phyloP scores from a whole-genome alignment of 2,329 filamentous ascomycete genomes.

The Aspergillus hiratsukae region DNA sequence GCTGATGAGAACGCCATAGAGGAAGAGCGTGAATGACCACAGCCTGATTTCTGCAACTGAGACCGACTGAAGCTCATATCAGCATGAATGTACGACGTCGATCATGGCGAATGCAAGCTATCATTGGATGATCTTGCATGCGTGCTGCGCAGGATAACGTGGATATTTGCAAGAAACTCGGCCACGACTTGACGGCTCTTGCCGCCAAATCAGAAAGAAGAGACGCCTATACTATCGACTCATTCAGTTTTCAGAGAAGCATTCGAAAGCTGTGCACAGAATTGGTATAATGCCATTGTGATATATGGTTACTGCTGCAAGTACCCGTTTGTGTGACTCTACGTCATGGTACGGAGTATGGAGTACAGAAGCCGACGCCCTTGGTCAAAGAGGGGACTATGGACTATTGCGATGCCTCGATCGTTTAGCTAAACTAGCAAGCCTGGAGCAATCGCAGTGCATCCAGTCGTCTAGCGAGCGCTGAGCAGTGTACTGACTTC shows the following conservation, averaged over 20 bases:
- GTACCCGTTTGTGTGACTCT: neutral
- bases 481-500: neutral
- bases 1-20: neutral
- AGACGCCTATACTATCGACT: neutral
- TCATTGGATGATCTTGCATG: neutral
- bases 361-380: neutral
- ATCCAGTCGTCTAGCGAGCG: neutral
- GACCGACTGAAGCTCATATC: neutral
- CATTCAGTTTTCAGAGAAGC: neutral
- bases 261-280: neutral
- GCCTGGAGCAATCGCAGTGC: neutral
- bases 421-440: neutral
- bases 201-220: neutral
- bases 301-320: neutral
- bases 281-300: slow-evolving; percentile 2
- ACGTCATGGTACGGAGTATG: neutral
- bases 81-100: neutral
- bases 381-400: neutral
- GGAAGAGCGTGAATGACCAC: neutral
- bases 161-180: neutral
- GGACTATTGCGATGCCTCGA: neutral
- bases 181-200: neutral
- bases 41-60: neutral
- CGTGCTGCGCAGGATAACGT: neutral
- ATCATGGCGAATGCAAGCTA: neutral